Conservation (phyloP, 257 asterid species). For the Schizonepeta tenuifolia region DNA sequence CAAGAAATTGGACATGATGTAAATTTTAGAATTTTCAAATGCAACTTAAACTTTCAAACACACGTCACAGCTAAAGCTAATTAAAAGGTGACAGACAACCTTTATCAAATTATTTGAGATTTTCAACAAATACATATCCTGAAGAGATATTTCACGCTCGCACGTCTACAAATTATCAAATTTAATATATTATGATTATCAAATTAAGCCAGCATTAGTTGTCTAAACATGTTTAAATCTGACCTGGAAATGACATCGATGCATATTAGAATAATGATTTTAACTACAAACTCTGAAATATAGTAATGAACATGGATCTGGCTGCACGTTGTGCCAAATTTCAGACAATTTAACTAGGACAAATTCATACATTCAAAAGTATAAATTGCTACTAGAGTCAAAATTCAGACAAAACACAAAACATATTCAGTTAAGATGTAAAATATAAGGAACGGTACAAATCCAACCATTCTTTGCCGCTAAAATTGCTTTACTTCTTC, state of each 20-base stretch:
- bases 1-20: too few species aligned
- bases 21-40: too few species aligned
- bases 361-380: slow-evolving; percentile 25
- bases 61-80: background rate
- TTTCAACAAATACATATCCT: background rate
- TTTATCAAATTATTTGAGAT: background rate
- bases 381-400: slow-evolving; percentile 16
- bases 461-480: slow-evolving; percentile 22
- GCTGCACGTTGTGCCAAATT: background rate
- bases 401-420: slow-evolving; percentile 17
- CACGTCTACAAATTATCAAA: background rate
- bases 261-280: slow-evolving; percentile 1
- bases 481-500: slow-evolving; percentile 48
- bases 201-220: background rate
- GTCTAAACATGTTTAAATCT: background rate
- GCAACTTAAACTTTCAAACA: background rate
- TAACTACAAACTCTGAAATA: background rate
- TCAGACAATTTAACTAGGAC: background rate
- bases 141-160: background rate
- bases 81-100: background rate
- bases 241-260: background rate
- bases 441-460: slow-evolving; percentile 8
- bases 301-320: background rate
- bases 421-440: slow-evolving; percentile 17
- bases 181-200: background rate